Conservation (phyloP, 2,329 filamentous ascomycete genomes). For the Akanthomyces muscarius region DNA sequence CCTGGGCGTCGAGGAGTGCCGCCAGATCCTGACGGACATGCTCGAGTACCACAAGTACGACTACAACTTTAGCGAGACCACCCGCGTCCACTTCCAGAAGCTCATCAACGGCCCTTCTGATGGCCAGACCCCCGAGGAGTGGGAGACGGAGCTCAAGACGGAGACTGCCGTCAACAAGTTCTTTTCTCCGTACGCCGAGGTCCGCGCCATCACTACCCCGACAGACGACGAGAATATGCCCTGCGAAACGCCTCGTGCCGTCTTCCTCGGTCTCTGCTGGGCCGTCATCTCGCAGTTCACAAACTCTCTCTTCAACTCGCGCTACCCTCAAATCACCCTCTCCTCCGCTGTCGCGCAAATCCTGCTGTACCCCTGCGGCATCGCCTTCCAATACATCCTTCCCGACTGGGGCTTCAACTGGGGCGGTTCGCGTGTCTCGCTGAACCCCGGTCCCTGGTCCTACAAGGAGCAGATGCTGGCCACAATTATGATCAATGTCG, state of each 20-base stretch:
- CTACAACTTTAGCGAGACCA: constrained; percentile 24
- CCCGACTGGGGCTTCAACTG: constrained; percentile 17
- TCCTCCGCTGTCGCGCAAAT: constrained; percentile 11
- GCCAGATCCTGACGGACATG: constrained; percentile 21
- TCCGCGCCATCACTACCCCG: constrained; percentile 14
- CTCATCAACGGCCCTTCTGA: constrained; percentile 21
- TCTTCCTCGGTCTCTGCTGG: constrained; percentile 12
- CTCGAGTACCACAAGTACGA: constrained; percentile 25
- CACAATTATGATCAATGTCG: constrained; percentile 36
- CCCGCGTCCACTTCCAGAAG: constrained; percentile 21
- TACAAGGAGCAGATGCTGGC: constrained; percentile 40
- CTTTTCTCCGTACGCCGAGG: constrained; percentile 17
- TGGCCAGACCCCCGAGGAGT: constrained; percentile 18
- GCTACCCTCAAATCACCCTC: constrained; percentile 13
- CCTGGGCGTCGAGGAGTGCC: constrained; percentile 22
- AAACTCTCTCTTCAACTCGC: constrained; percentile 17
- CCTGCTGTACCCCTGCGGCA: constrained; percentile 14
- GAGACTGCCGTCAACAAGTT: constrained; percentile 14
- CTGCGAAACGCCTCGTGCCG: constrained; percentile 14
- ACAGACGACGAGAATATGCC: constrained; percentile 11
- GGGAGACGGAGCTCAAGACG: constrained; percentile 15
- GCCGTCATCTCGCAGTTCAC: constrained; percentile 16
- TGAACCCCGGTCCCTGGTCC: constrained; percentile 38
- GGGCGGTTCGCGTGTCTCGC: constrained; percentile 23
- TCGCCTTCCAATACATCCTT: neutral